A percentile compares a stretch with the other conserved stretches of the same genome.
Evolutionary conservation across 345 rosid species (phyloP).

Genomic region (Triadica sebifera): DNA sequence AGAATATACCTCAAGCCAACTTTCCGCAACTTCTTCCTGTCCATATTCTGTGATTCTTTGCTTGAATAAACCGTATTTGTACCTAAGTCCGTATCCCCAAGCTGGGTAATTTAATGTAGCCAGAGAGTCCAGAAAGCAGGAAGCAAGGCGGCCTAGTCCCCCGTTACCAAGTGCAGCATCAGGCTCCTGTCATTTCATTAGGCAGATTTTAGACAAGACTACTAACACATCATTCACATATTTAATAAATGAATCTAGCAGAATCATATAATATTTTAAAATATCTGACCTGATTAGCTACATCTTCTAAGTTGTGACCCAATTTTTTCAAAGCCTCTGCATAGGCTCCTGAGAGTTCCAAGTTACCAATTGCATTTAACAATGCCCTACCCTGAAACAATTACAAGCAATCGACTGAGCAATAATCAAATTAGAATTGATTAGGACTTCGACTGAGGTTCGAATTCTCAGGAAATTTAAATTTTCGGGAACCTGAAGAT

Average conservation of each 20-base stretch:
- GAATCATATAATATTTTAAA: background rate
- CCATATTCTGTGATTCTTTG: conserved; percentile 49
- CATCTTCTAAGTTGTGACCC: conserved; percentile 46
- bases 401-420: no score
- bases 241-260: no score
- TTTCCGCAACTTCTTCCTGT: conserved; percentile 57
- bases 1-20: conserved; percentile 48
- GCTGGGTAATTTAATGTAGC: conserved; percentile 58
- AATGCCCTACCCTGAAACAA: conserved; percentile 55
- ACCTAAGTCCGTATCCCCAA: conserved; percentile 54
- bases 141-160: conserved; percentile 48
- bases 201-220: background rate
- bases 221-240: no score
- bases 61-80: conserved; percentile 51
- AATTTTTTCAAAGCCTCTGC: conserved; percentile 52
- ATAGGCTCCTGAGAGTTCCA: conserved; percentile 54
- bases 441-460: no score
- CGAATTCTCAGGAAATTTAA: no score
- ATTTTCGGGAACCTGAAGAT: conserved; percentile 36
- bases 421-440: no score
- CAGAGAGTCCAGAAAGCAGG: conserved; percentile 51
- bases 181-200: conserved; percentile 30
- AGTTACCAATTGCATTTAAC: conserved; percentile 57
- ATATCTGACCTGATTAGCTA: conserved; percentile 39
- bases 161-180: conserved; percentile 61